phyloP scores from a whole-genome alignment of 768 basidiomycete genomes.

The Aureoboletus auriporus region DNA sequence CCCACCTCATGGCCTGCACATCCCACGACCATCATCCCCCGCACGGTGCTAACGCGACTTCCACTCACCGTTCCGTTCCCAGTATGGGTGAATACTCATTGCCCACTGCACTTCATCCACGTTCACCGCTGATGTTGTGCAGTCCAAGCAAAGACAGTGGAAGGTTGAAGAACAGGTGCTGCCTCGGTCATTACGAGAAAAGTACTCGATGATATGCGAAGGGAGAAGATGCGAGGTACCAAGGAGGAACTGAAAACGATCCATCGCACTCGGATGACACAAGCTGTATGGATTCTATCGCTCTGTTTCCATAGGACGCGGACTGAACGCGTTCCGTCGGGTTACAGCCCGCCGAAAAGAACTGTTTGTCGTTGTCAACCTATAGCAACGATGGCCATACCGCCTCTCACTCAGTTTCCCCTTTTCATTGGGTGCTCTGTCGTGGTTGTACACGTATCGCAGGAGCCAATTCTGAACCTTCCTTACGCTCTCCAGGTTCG shows the following conservation, averaged over 20 bases:
- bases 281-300: constrained; percentile 35
- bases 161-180: constrained; percentile 59
- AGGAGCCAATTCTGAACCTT: constrained; percentile 73
- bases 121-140: constrained; percentile 8
- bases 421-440: constrained; percentile 67
- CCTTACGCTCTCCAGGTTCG: constrained; percentile 64
- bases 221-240: constrained; percentile 49
- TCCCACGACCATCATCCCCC: constrained; percentile 69
- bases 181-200: constrained; percentile 31
- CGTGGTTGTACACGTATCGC: constrained; percentile 50
- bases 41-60: constrained; percentile 58
- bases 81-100: constrained; percentile 55
- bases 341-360: constrained; percentile 52
- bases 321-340: constrained; percentile 31
- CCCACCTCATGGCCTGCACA: constrained; percentile 65
- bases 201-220: constrained; percentile 48
- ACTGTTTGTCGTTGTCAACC: constrained; percentile 59
- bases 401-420: constrained; percentile 65
- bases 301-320: background rate
- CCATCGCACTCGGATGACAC: constrained; percentile 45
- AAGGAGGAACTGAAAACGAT: constrained; percentile 46
- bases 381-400: constrained; percentile 51
- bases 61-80: constrained; percentile 62
- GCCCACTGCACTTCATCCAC: background rate
- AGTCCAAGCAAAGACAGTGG: constrained; percentile 62